Evolutionary conservation across 176 grass and related monocot species (phyloP), one percentile per base, ranked within the genome.

Genomic region (Melocanna baccifera): DNA sequence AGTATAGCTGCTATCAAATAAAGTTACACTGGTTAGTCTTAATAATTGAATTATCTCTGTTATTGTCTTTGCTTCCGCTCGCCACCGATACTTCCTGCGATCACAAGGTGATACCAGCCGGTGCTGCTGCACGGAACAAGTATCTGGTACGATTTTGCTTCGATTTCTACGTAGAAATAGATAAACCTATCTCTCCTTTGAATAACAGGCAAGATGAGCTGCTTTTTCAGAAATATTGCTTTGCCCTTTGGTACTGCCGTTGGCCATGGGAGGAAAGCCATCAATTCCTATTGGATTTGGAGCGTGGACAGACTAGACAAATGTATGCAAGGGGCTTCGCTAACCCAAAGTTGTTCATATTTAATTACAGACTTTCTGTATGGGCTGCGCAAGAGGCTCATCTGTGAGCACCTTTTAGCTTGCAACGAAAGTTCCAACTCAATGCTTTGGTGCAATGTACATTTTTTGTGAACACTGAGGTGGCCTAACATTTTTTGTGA

Each of bases 71-170:
- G n/a, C n/a, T n/a, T n/a, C n/a, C n/a, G n/a, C n/a, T n/a, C n/a
- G n/a, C n/a, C n/a, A n/a, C n/a, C n/a, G n/a, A n/a, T n/a, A n/a
- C n/a, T n/a, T n/a, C n/a, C n/a, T n/a, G n/a, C n/a, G n/a, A n/a
- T n/a, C n/a, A n/a, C n/a, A n/a, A n/a, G n/a, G n/a, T n/a, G n/a
- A n/a, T n/a, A n/a, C n/a, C n/a, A n/a, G n/a, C 18, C 32, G 3
- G 25, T 34, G 12, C 18, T 78, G 30, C 75, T 75, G 80, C 84
- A 75, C 84, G 85, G 80, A 84, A 80, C 69, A 84, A 62, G 80
- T 62, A 68, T 74, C 80, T 36, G 67, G 59, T 87, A 87, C 59
- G 67, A 83, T 83, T 62, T 63, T 0, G 12, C 83, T 62, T 76
- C 1, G 1, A 61, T 87, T 84, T 87, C 19, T 69, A 62, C 23